A percentile compares a stretch with the other conserved stretches of the same genome.
Conservation (phyloP, 2,329 filamentous ascomycete genomes). For the Leptosphaerulina australis region DNA sequence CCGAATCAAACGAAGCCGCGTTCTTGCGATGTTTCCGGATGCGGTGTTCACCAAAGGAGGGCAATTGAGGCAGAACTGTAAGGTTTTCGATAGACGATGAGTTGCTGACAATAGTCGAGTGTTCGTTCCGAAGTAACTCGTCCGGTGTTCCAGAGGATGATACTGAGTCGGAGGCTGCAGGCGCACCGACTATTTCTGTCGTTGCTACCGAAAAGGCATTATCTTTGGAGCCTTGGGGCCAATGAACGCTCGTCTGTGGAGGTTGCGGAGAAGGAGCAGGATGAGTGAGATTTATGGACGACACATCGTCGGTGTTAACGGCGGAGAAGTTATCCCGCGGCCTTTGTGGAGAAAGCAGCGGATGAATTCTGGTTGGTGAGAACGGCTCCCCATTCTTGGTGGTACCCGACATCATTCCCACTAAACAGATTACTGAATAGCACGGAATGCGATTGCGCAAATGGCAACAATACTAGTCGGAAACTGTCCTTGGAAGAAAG, state of each 20-base stretch:
- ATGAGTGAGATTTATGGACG: conserved; percentile 32
- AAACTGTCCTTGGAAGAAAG: conserved; percentile 12
- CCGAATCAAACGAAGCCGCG: conserved; percentile 64
- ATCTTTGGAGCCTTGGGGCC: conserved; percentile 27
- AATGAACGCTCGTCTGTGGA: conserved; percentile 34
- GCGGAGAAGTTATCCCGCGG: conserved; percentile 37
- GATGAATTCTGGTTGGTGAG: conserved; percentile 43
- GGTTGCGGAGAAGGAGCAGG: conserved; percentile 35
- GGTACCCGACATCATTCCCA: conserved; percentile 32
- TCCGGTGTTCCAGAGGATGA: conserved; percentile 32
- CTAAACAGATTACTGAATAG: conserved; percentile 21
- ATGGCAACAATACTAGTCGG: conserved; percentile 14
- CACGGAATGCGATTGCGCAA: conserved; percentile 21
- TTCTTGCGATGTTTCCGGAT: conserved; percentile 47
- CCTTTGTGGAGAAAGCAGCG: conserved; percentile 43
- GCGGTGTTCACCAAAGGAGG: conserved; percentile 48
- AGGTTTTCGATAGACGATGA: conserved; percentile 47
- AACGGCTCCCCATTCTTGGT: conserved; percentile 41
- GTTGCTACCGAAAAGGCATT: conserved; percentile 41
- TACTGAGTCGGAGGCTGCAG: conserved; percentile 27
- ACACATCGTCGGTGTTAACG: conserved; percentile 40
- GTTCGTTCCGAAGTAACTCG: conserved; percentile 31
- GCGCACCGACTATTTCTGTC: conserved; percentile 35
- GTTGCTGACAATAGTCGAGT: conserved; percentile 32
- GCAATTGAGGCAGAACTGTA: conserved; percentile 38